phyloP scores from a whole-genome alignment of 208 protist species.

The Jaenimonas drosophilae region DNA sequence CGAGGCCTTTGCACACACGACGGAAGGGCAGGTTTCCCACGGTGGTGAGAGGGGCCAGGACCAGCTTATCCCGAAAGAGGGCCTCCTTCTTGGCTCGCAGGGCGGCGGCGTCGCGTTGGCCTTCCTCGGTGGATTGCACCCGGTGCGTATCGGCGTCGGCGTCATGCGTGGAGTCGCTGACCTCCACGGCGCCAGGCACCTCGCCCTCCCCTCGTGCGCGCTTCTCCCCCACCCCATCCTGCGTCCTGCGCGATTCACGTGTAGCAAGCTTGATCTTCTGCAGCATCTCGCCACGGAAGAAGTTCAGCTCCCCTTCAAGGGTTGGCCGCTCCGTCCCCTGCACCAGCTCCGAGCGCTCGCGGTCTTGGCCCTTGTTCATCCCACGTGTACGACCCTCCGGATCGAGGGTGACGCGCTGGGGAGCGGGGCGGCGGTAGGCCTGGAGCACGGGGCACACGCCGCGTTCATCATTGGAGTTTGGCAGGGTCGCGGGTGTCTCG shows the following conservation, averaged over 20 bases:
- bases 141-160: slow-evolving; percentile 6
- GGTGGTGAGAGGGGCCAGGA: slow-evolving; percentile 96
- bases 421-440: slow-evolving; percentile 44
- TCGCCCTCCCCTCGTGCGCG: slow-evolving; percentile 6
- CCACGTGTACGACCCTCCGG: slow-evolving; percentile 51
- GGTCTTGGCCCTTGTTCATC: slow-evolving; percentile 73
- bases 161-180: slow-evolving; percentile 7
- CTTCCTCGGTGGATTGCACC: slow-evolving; percentile 13
- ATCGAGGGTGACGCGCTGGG: slow-evolving; percentile 44
- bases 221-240: slow-evolving; percentile 1
- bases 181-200: neutral
- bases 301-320: slow-evolving; percentile 67
- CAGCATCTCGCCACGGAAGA: slow-evolving; percentile 47
- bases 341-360: slow-evolving; percentile 28
- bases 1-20: slow-evolving; percentile 86
- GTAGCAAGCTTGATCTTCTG: slow-evolving; percentile 45
- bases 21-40: slow-evolving; percentile 97
- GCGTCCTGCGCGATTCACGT: slow-evolving; percentile 14
- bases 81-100: slow-evolving; percentile 18
- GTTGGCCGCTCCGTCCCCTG: slow-evolving; percentile 46
- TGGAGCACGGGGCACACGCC: slow-evolving; percentile 61
- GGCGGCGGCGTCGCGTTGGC: slow-evolving; percentile 24
- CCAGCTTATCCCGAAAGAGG: slow-evolving; percentile 86
- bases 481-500: neutral
- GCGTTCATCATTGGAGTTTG: neutral